Conservation (phyloP, 345 rosid species). For the Sonneratia alba region DNA sequence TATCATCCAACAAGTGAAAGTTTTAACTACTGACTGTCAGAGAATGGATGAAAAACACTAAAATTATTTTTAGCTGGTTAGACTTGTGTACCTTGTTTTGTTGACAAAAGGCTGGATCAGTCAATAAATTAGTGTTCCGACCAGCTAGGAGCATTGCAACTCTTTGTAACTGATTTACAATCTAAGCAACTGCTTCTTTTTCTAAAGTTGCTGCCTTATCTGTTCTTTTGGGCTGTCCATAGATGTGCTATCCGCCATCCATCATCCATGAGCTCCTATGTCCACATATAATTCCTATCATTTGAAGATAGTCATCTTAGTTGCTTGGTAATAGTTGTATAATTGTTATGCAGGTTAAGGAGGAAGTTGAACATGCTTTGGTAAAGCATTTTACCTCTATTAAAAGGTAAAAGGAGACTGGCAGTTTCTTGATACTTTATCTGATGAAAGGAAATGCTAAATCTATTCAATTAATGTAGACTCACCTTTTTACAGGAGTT, state of each 20-base stretch:
- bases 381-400: slow-evolving; percentile 53
- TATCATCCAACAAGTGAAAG: neutral
- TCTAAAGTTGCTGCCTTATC: neutral
- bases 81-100: neutral
- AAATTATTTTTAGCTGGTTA: neutral
- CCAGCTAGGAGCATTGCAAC: neutral
- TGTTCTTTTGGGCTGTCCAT: neutral
- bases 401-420: slow-evolving; percentile 37
- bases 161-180: neutral
- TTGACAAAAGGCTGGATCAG: neutral
- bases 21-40: too few species aligned
- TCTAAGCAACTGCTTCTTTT: neutral
- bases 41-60: neutral
- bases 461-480: neutral
- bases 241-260: neutral
- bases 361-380: slow-evolving; percentile 87
- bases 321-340: neutral
- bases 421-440: slow-evolving; percentile 1
- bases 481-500: slow-evolving; percentile 32
- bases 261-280: neutral
- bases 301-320: neutral
- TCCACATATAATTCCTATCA: neutral
- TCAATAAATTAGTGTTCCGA: neutral
- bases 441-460: neutral
- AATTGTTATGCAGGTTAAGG: slow-evolving; percentile 54